Base-by-base conservation (phyloP, 805 yeast genomes). In the Hanseniaspora meyeri region DNA sequence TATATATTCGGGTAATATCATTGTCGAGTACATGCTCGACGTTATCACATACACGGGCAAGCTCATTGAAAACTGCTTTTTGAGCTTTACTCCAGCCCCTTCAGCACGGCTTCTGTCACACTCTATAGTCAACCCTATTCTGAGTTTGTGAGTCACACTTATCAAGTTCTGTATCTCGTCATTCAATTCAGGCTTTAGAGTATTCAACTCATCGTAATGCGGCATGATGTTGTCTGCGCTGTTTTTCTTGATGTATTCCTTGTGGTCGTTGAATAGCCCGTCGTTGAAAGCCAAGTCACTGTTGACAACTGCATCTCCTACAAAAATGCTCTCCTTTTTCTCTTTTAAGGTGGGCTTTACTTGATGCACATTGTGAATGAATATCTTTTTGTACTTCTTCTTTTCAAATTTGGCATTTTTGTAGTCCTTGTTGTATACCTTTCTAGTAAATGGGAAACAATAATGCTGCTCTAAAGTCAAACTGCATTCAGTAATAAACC, bases 131-230 rank as follows among this genome's bases (percentile, higher is more conserved):
- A 46, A 10, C 16, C 29, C 20, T 10, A 46, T 46, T 20, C 43
- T 39, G 7, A 46, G 17, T 24, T 39, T 53, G 11, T 53, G 57
- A 5, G 39, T 14, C 4, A 53, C 36, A 16, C 31, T 46, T 27
- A 53, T 29, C n/a, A 53, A 24, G n/a, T 32, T 32, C 16, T 46
- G 46, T 14, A 53, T 39, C 9, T 46, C 32, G 7, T 53, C 36
- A n/a, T 46, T 46, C 14, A 31, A 11, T 16, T 37, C 45, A 3
- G 46, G 47, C 17, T 53, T 46, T 9, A 53, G 17, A 4, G 47
- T 53, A 39, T 53, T 53, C 12, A 43, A 17, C 17, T 53, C 57
- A n/a, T 53, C 57, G 38, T 53, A 53, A 31, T 53, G 57, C 9
- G 57, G 57, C 6, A 53, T 49, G 14, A 53, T 38, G 10, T 4